Base-by-base conservation (phyloP, 2,329 filamentous ascomycete genomes). In the Cordyceps javanica region DNA sequence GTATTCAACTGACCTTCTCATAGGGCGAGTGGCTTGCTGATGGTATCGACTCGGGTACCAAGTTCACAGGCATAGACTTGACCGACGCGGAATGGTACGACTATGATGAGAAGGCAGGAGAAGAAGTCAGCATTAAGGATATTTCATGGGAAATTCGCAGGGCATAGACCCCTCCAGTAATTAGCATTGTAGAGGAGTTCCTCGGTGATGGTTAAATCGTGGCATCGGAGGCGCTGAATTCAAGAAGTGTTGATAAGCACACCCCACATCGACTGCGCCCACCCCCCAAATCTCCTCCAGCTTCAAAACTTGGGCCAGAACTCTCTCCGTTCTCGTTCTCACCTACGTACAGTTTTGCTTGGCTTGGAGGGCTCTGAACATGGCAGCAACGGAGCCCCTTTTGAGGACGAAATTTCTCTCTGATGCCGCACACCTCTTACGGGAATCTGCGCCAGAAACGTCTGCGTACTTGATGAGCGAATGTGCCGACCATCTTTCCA, bases 81-180 rank as follows among this genome's bases (percentile, higher is more conserved):
- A 77, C 78, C 0, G 94, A 99, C 28, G 93, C 90, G 26, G 94
- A 99, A 66, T 99, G 94, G 94, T 99, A 89, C 72, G 93, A 97
- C 66, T 99, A 97, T 67, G 92, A 97, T 65, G 92, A 97, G 74
- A 97, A 97, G 77, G 82, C 90, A 0, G 82, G 87, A 0, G 90
- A 96, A 51, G 92, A 97, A 72, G 92, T 97, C 48, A 94, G 90
- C 72, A 91, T 97, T 70, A 93, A 91, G 70, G 90, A 94, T 30
- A 72, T 96, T 57, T 89, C 83, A 61, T 99, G 91, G 91, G 87
- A 91, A 63, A 88, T 99, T 63, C 81, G 83, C 62, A 81, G 91
- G 63, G 83, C 85, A 36, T 94, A 80, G 54, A 30, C 21, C 2
- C 13, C 10, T 6, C n/a, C 10, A 19, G 9, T 14, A 49, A 28